Evolutionary conservation across 768 basidiomycete genomes (phyloP).

Genomic region (Leucocoprinus leucothites): DNA sequence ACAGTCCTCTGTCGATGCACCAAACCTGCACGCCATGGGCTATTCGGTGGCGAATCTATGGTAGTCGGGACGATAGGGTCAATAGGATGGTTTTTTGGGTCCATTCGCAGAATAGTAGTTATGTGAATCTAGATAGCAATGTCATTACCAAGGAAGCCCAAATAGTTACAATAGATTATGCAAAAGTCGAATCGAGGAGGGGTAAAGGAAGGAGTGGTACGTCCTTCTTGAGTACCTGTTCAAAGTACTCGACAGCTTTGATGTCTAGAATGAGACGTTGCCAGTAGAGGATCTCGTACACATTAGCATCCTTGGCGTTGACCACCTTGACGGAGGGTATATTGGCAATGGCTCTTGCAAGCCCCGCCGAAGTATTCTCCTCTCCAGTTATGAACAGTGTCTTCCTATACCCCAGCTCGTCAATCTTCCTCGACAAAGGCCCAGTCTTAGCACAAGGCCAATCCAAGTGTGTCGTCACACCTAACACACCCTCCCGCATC

Average conservation of each 20-base stretch:
- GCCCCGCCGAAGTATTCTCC: conserved; percentile 44
- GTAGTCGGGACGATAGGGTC: too few species aligned
- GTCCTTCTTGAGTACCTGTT: conserved; percentile 55
- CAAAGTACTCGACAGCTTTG: conserved; percentile 77
- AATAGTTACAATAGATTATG: conserved; percentile 7
- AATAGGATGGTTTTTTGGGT: too few species aligned
- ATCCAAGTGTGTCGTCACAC: conserved; percentile 68
- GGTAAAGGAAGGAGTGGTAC: conserved; percentile 27
- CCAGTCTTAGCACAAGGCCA: conserved; percentile 77
- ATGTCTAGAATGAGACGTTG: conserved; percentile 78
- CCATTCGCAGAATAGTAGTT: too few species aligned
- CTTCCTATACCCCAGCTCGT: conserved; percentile 62
- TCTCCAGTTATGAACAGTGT: conserved; percentile 77
- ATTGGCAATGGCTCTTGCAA: conserved; percentile 67
- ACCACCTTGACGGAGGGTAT: conserved; percentile 64
- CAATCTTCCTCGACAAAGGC: conserved; percentile 58
- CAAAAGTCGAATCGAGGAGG: conserved; percentile 8
- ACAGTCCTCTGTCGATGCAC: too few species aligned
- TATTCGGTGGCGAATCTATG: too few species aligned
- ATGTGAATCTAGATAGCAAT: not conserved
- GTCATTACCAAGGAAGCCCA: not conserved
- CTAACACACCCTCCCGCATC: conserved; percentile 68
- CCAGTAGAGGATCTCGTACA: conserved; percentile 86
- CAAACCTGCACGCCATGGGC: too few species aligned
- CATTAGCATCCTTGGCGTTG: conserved; percentile 62